Evolutionary conservation across 148 eudicot genomes (phyloP).

Genomic region (Euryodendron excelsum): DNA sequence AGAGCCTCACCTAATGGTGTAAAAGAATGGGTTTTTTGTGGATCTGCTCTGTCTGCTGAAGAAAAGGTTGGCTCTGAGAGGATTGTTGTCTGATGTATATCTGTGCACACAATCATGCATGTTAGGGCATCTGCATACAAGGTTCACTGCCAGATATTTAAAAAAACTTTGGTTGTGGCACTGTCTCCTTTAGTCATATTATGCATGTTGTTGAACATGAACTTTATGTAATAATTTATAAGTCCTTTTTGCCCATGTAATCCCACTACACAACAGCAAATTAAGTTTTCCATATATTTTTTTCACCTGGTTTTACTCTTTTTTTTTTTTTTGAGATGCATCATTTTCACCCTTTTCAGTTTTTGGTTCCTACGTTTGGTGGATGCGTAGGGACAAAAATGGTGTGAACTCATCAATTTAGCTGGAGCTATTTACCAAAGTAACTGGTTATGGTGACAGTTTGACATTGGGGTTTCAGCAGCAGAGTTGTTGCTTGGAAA

Average conservation of each 20-base stretch:
- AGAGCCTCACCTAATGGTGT: conserved; percentile 32
- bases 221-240: background rate
- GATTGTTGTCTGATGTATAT: background rate
- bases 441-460: background rate
- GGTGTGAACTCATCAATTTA: background rate
- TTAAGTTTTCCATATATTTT: background rate
- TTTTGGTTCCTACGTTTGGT: background rate
- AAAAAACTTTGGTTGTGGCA: no score
- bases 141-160: background rate
- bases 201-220: no score
- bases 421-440: conserved; percentile 4
- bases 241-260: background rate
- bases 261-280: background rate
- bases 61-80: conserved; percentile 62
- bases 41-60: conserved; percentile 74
- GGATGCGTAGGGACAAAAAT: background rate
- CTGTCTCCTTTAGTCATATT: no score
- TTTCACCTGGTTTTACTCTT: background rate
- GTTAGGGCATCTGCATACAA: background rate
- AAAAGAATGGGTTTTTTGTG: conserved; percentile 71
- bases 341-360: background rate
- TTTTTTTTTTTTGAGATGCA: background rate
- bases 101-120: background rate
- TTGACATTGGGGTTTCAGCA: background rate
- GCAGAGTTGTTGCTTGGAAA: background rate